These are phyloP conservation scores for Camellia sinensis DNA, from an alignment of 148 eudicot genomes.

Conservation along the genomic window DNA sequence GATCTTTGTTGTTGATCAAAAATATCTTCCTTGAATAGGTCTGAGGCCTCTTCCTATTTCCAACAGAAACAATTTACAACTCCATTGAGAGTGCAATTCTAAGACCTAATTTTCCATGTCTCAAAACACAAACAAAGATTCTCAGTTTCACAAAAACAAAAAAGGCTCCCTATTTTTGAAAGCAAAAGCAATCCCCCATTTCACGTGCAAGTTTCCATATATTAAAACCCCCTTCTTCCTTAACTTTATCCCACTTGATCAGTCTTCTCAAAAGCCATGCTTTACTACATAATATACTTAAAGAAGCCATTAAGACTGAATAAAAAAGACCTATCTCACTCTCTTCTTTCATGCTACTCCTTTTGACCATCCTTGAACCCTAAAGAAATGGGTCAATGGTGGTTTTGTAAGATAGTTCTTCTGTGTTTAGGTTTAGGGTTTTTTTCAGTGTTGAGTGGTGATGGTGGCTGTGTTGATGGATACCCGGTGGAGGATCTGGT, in stretches of 20 bases:
- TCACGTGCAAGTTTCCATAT: background rate
- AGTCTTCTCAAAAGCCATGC: background rate
- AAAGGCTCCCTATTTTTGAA: background rate
- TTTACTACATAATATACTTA: too few relatives aligned
- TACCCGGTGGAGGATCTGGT: slow-evolving; percentile 79
- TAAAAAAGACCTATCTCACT: background rate
- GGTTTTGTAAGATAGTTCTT: background rate
- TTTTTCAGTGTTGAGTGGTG: background rate
- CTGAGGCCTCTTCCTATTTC: too few relatives aligned
- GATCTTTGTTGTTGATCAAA: too few relatives aligned
- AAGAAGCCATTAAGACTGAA: too few relatives aligned
- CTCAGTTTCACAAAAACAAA: background rate
- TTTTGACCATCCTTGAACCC: background rate
- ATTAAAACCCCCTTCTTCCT: background rate
- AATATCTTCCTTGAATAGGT: too few relatives aligned
- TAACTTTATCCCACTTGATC: background rate
- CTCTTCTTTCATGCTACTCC: background rate
- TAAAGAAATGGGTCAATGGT: background rate
- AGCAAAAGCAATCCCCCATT: background rate
- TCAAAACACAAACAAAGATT: background rate
- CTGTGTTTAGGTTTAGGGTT: background rate
- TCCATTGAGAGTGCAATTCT: too few relatives aligned
- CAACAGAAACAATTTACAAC: too few relatives aligned
- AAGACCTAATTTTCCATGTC: too few relatives aligned
- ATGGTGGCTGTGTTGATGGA: slow-evolving; percentile 40